Evolutionary conservation across 2,329 filamentous ascomycete genomes (phyloP).

Genomic region (Zymoseptoria pseudotritici): DNA sequence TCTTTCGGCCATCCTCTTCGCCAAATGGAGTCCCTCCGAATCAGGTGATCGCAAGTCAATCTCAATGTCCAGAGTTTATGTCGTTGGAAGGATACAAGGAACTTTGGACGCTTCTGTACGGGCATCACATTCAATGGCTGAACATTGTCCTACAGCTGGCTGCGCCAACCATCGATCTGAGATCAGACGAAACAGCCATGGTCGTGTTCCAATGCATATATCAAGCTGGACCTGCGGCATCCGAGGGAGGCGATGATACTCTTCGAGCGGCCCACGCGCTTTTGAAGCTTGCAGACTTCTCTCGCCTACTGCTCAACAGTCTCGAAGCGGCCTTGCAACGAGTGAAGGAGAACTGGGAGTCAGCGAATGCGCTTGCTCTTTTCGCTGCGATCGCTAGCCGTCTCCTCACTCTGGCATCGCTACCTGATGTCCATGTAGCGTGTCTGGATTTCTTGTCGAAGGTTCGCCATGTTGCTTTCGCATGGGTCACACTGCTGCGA

Average conservation of each 20-base stretch:
- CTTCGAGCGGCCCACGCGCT: slow-evolving; percentile 43
- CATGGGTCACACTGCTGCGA: slow-evolving; percentile 46
- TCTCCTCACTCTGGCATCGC: slow-evolving; percentile 11
- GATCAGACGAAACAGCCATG: slow-evolving; percentile 42
- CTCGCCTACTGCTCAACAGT: slow-evolving; percentile 4
- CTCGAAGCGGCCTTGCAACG: slow-evolving; percentile 8
- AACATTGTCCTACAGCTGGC: slow-evolving; percentile 45
- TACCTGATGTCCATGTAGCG: not conserved
- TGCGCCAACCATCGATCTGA: slow-evolving; percentile 53
- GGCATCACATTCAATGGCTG: slow-evolving; percentile 42
- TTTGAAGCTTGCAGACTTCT: slow-evolving; percentile 37
- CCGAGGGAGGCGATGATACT: not conserved
- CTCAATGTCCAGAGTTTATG: slow-evolving; percentile 40
- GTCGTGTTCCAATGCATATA: slow-evolving; percentile 47
- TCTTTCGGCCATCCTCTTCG: not conserved
- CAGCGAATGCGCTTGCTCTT: slow-evolving; percentile 14
- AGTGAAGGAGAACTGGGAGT: slow-evolving; percentile 22
- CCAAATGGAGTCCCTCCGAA: slow-evolving; percentile 17
- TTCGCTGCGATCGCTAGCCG: slow-evolving; percentile 16
- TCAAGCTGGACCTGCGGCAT: slow-evolving; percentile 49
- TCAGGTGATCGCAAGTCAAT: slow-evolving; percentile 40
- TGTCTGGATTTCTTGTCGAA: slow-evolving; percentile 28
- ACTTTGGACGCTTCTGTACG: slow-evolving; percentile 43
- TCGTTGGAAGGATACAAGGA: slow-evolving; percentile 48
- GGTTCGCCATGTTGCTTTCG: slow-evolving; percentile 38